A percentile compares a stretch with the other conserved stretches of the same genome.
These are phyloP conservation scores for Pseudogymnoascus pannorum DNA, from an alignment of 2,329 filamentous ascomycete species.

Conservation along the genomic window DNA sequence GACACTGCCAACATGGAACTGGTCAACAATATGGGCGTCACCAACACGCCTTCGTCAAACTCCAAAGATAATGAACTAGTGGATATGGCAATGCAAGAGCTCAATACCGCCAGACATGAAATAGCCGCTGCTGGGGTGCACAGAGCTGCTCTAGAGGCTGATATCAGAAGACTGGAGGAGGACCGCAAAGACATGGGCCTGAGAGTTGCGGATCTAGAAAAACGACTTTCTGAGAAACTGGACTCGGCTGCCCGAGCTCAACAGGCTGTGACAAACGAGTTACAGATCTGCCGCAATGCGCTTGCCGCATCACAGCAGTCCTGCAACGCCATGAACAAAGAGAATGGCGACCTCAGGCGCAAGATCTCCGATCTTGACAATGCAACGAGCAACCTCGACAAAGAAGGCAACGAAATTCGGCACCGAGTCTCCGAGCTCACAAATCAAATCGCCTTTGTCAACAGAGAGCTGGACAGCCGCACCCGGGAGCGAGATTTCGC, in stretches of 20 bases:
- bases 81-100: background rate
- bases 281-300: background rate
- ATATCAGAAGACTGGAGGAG: background rate
- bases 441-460: background rate
- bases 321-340: background rate
- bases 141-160: background rate
- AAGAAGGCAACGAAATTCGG: background rate
- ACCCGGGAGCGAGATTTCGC: slow-evolving; percentile 4
- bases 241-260: background rate
- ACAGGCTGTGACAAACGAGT: background rate
- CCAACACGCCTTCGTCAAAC: background rate
- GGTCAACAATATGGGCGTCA: background rate
- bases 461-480: background rate
- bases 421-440: background rate
- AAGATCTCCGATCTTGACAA: background rate
- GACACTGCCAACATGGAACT: background rate
- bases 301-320: background rate
- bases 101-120: background rate
- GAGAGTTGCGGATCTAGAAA: background rate
- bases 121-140: background rate
- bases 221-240: background rate
- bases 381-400: background rate
- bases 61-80: background rate
- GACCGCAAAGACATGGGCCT: background rate
- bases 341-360: background rate